Conservation (phyloP, 2,329 filamentous ascomycete genomes). For the Achaetomium macrosporum region DNA sequence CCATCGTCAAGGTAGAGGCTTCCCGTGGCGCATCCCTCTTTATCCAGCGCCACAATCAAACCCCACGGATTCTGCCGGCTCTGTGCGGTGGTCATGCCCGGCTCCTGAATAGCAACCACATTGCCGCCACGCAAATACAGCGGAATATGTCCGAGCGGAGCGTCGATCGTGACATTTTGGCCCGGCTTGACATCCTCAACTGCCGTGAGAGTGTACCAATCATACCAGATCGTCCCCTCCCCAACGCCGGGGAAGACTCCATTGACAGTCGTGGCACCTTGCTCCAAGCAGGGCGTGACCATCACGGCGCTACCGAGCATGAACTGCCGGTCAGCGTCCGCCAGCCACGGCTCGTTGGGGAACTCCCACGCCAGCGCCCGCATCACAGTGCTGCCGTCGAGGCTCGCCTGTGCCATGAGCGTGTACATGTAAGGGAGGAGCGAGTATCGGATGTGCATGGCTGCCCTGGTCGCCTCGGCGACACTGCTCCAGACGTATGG, state of each 20-base stretch:
- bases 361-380: conserved; percentile 71
- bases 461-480: conserved; percentile 55
- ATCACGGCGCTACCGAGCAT: conserved; percentile 61
- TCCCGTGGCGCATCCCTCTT: conserved; percentile 51
- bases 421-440: conserved; percentile 74
- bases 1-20: conserved; percentile 70
- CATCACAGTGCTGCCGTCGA: conserved; percentile 63
- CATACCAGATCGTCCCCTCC: conserved; percentile 62
- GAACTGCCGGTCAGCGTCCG: conserved; percentile 64
- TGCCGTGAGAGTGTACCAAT: conserved; percentile 66
- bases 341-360: conserved; percentile 62
- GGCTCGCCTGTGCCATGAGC: conserved; percentile 60
- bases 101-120: conserved; percentile 62
- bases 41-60: conserved; percentile 56
- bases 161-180: conserved; percentile 37
- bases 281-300: conserved; percentile 61
- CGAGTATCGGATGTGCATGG: conserved; percentile 65
- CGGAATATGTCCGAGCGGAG: conserved; percentile 61
- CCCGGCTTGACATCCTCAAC: conserved; percentile 35
- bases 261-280: conserved; percentile 54
- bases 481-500: conserved; percentile 66
- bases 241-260: conserved; percentile 65
- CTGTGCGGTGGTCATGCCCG: conserved; percentile 60
- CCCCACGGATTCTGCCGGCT: conserved; percentile 61
- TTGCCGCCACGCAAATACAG: conserved; percentile 64